A percentile compares a stretch with the other conserved stretches of the same genome.
Conservation (phyloP, 495 filamentous ascomycete genomes). For the Opeltia flavorubescens region DNA sequence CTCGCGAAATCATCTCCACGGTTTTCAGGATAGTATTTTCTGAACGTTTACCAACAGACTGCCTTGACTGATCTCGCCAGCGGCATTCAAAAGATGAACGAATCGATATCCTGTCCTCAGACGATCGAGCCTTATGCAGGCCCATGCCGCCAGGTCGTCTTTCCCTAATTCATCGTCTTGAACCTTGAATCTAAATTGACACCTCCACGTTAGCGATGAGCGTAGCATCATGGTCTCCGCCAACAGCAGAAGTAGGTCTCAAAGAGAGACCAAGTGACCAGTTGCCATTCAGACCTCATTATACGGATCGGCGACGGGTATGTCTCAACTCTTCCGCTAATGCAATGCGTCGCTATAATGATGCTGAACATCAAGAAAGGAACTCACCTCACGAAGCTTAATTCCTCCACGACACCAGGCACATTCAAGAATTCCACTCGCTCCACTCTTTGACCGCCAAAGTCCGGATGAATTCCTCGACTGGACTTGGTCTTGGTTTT, state of each 20-base stretch:
- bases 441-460: constrained; percentile 37
- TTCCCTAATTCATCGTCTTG: constrained; percentile 65
- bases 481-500: constrained; percentile 52
- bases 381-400: constrained; percentile 65
- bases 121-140: constrained; percentile 72
- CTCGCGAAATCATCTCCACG: no score
- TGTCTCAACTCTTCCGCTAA: not conserved
- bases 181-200: constrained; percentile 62
- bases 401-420: constrained; percentile 53
- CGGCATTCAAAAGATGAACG: constrained; percentile 52
- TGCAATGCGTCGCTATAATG: not conserved
- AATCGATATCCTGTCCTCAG: constrained; percentile 62
- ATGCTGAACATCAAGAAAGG: not conserved
- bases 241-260: no score
- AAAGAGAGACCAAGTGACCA: no score
- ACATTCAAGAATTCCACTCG: constrained; percentile 47
- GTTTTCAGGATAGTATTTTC: constrained; percentile 38
- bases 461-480: constrained; percentile 55
- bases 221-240: no score
- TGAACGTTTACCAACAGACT: constrained; percentile 54
- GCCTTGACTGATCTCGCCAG: constrained; percentile 46
- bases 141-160: constrained; percentile 73
- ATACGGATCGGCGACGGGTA: no score
- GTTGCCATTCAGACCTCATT: no score
- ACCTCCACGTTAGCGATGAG: no score